Evolutionary conservation across 1,284 basidiomycete genomes (phyloP), one percentile per base, ranked within the genome.

Genomic region (Cutaneotrichosporon mucoides): DNA sequence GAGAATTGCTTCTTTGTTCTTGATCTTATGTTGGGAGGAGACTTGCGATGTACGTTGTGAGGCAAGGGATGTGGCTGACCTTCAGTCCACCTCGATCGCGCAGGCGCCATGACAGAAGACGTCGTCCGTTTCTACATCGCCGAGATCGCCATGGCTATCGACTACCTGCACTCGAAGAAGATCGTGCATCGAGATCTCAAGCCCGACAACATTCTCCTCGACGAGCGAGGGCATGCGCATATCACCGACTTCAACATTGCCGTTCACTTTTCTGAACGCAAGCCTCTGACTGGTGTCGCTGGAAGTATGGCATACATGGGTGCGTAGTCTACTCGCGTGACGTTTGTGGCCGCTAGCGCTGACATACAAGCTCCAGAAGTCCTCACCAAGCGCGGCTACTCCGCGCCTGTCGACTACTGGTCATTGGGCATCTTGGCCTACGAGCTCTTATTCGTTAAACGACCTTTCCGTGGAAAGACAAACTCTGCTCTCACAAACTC

Each of bases 161-260:
- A 88, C 61, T 98, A 97, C 74, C 84, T 99, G 46, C 95, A 98
- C 77, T 82, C 84, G 53, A 88, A 92, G 66, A 86, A 88, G 56
- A 99, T 99, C 70, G 90, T 97, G 55, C 95, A 99, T 78, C 86
- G 92, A 34, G 94, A 97, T 76, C 78, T 99, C 62, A 98, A 99
- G 76, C 95, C 95, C 1, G 95, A 99, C 76, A 98, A 99, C 74
- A 89, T 99, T 65, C 83, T 99, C 10, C 82, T 99, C 44, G 95
- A 98, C 77, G 86, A 89, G 47, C 81, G 84, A 68, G 95, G 95
- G 0, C 94, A 99, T 73, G 95, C 92, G 0, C 94, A 98, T 73
- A 82, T 99, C 64, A 98, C 95, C 12, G 95, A 98, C 79, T 96
- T 99, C 81, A 99, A 99, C 75, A 93, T 98, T 67, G 95, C 94